A percentile compares a stretch with the other conserved stretches of the same genome.
Conservation (phyloP, 106 monocot genomes). For the Amphibolis antarctica region DNA sequence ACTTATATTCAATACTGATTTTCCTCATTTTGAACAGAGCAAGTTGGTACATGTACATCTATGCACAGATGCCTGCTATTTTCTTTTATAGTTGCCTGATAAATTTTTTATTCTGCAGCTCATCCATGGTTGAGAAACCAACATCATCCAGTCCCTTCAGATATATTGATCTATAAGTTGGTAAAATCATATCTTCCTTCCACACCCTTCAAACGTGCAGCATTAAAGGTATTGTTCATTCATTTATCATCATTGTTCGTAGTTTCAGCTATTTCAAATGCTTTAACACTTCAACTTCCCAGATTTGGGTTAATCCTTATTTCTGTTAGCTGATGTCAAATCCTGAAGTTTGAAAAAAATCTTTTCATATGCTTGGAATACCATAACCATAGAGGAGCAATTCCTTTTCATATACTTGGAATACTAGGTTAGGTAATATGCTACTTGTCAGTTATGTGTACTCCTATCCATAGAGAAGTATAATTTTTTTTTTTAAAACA, state of each 20-base stretch:
- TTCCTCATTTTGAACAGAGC: not conserved
- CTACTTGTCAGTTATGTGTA: no score
- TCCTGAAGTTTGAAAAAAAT: not conserved
- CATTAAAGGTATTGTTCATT: slow-evolving; percentile 45
- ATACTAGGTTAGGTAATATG: no score
- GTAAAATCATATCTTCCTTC: slow-evolving; percentile 60
- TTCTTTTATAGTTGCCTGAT: not conserved
- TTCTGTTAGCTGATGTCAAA: not conserved
- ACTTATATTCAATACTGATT: not conserved
- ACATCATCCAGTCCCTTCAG: slow-evolving; percentile 33
- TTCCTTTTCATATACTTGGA: no score
- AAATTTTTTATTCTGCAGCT: slow-evolving; percentile 29
- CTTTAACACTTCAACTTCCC: not conserved
- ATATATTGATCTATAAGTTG: slow-evolving; percentile 64
- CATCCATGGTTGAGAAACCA: slow-evolving; percentile 79
- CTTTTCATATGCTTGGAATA: not conserved
- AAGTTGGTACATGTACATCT: not conserved
- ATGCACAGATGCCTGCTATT: not conserved
- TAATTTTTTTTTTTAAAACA: no score
- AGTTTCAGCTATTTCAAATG: not conserved
- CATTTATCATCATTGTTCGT: not conserved
- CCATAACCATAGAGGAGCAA: not conserved
- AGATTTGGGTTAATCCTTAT: no score
- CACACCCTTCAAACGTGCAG: slow-evolving; percentile 62
- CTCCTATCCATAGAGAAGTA: no score